Conservation (phyloP, 2,329 filamentous ascomycete species). For the Fusarium pilosicola region DNA sequence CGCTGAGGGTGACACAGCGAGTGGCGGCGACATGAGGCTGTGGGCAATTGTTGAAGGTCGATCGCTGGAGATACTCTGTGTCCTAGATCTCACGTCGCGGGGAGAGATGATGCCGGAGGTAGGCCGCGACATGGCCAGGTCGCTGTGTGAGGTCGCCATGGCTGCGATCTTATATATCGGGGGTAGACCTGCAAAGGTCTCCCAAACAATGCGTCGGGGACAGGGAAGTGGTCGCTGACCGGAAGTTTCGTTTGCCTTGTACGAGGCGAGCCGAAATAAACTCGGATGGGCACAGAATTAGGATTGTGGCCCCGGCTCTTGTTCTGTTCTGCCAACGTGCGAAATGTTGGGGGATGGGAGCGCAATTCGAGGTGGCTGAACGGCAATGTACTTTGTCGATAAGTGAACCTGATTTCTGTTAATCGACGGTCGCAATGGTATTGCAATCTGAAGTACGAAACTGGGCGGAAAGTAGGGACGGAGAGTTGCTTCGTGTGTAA, state of each 20-base stretch:
- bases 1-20: constrained; percentile 77
- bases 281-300: constrained; percentile 30
- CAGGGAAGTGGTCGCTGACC: constrained; percentile 28
- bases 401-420: constrained; percentile 39
- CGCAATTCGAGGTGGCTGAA: constrained; percentile 32
- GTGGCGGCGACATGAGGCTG: constrained; percentile 72
- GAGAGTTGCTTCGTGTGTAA: constrained; percentile 41
- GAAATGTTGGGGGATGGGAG: constrained; percentile 12
- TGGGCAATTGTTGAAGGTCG: constrained; percentile 69
- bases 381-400: constrained; percentile 14
- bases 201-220: constrained; percentile 26
- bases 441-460: constrained; percentile 26
- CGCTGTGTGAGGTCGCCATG: constrained; percentile 44
- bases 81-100: constrained; percentile 57
- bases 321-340: constrained; percentile 19
- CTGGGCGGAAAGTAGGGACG: constrained; percentile 32
- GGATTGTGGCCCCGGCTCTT: constrained; percentile 24
- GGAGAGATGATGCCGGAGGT: constrained; percentile 49
- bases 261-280: constrained; percentile 32
- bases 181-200: constrained; percentile 39
- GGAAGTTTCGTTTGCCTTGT: constrained; percentile 31
- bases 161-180: constrained; percentile 37
- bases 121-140: constrained; percentile 47
- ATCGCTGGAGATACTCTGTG: constrained; percentile 77
- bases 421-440: constrained; percentile 32